Evolutionary conservation across 495 filamentous ascomycete species (phyloP), one percentile per base, ranked within the genome.

Genomic region (Daldinia bambusicola): DNA sequence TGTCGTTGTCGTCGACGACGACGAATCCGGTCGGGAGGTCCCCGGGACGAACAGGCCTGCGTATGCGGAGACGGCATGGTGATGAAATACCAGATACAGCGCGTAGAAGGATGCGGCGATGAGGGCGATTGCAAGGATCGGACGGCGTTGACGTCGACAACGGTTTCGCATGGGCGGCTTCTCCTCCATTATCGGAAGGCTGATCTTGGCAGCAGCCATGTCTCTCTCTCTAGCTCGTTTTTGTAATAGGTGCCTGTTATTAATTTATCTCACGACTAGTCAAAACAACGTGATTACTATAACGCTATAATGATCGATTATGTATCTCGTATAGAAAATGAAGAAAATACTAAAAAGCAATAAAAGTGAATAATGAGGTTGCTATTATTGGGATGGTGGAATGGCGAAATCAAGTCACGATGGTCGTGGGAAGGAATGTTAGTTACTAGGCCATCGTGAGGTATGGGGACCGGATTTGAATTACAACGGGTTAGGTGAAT

Each of bases 131-230:
- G 67, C 36, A 2, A 77, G 22, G 30, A 78, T 22, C 0, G 75
- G 69, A 64, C 75, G 72, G 62, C 61, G 71, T 63, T 78, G 77
- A 31, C 79, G 74, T 60, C 65, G 70, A 52, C 60, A 30, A 55
- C 66, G 68, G 43, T 53, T 71, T 57, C 71, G 75, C 31, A 74
- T 41, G 34, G 72, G 69, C 18, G 74, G 75, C 60, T 80, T 81
- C 22, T 81, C 78, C 20, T 82, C 80, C 59, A 67, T 61, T 22
- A 65, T 60, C 9, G 72, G 75, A 18, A 77, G 75, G 37, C 62
- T 65, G 20, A 70, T 74, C 31, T 72, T 76, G 36, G 68, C 71
- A 36, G 34, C 2, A 36, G 74, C 66, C 75, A 77, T 77, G 13
- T 30, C 3, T 59, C 34, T 16, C 6, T 61, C 34, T 16, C 6